These are phyloP conservation scores for Lentinula novae-zelandiae DNA, from an alignment of 1,284 basidiomycete species.

Conservation along the genomic window DNA sequence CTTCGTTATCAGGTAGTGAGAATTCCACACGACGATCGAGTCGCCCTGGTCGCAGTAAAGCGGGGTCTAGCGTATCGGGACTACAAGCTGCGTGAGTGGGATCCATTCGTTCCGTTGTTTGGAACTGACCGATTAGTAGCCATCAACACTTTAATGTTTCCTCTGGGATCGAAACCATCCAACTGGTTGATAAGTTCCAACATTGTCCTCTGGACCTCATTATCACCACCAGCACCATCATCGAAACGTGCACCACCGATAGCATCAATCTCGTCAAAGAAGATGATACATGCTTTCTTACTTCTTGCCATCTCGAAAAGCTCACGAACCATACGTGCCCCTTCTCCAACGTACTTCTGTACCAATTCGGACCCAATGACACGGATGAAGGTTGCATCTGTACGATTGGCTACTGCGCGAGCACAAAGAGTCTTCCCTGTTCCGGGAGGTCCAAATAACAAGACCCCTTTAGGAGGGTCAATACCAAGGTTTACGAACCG, in stretches of 20 bases:
- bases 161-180: constrained; percentile 97
- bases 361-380: constrained; percentile 99
- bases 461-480: constrained; percentile 97
- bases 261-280: constrained; percentile 98
- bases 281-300: constrained; percentile 99
- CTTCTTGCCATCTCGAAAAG: constrained; percentile 98
- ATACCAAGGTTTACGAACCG: constrained; percentile 98
- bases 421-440: constrained; percentile 99
- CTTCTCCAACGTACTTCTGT: constrained; percentile 99
- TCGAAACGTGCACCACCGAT: constrained; percentile 99
- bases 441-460: constrained; percentile 95
- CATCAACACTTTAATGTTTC: constrained; percentile 99
- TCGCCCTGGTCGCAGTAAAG: constrained; percentile 92
- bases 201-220: constrained; percentile 99
- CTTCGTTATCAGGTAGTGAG: constrained; percentile 92
- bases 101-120: neutral
- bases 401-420: constrained; percentile 96
- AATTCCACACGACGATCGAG: constrained; percentile 97
- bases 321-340: constrained; percentile 98
- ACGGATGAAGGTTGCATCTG: constrained; percentile 98
- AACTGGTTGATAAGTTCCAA: constrained; percentile 98
- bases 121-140: constrained; percentile 85
- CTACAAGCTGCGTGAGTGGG: constrained; percentile 35
- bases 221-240: constrained; percentile 98
- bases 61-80: constrained; percentile 98